These are phyloP conservation scores for Entomortierella beljakovae DNA, from an alignment of 192 early-diverging fungal genomes.

Conservation along the genomic window DNA sequence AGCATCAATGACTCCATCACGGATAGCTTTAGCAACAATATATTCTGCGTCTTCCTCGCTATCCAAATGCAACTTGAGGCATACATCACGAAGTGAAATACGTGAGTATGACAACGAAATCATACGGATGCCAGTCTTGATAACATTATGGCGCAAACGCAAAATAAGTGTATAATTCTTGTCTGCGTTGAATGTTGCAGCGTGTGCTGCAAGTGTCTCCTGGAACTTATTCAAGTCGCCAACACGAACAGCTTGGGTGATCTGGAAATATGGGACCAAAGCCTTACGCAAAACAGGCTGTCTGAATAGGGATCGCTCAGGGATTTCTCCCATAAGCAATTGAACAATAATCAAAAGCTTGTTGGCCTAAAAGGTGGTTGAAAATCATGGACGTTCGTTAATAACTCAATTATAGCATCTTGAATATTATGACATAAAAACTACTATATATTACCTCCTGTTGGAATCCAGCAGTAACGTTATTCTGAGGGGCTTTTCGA, in stretches of 20 bases:
- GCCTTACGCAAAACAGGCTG: constrained; percentile 87
- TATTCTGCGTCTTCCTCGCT: constrained; percentile 99
- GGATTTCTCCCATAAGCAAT: constrained; percentile 98
- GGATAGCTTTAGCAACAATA: constrained; percentile 98
- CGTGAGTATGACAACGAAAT: constrained; percentile 96
- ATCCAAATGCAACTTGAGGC: constrained; percentile 96
- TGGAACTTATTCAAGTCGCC: constrained; percentile 97
- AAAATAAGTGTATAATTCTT: constrained; percentile 92
- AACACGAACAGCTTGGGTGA: constrained; percentile 96
- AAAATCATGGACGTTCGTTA: neutral
- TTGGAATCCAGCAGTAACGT: constrained; percentile 92
- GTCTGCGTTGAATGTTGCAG: constrained; percentile 84
- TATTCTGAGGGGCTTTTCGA: constrained; percentile 93
- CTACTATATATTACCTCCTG: constrained; percentile 80
- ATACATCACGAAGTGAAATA: constrained; percentile 96
- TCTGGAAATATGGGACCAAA: constrained; percentile 91
- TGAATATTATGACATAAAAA: no score
- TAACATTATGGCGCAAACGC: constrained; percentile 98
- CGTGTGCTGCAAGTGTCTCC: constrained; percentile 81
- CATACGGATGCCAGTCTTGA: constrained; percentile 98
- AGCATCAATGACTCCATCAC: constrained; percentile 99
- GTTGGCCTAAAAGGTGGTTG: constrained; percentile 66
- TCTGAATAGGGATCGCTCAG: constrained; percentile 94
- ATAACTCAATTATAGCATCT: no score
- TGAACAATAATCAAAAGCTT: constrained; percentile 98